Base-by-base conservation (phyloP, 768 basidiomycete species). In the Strobilomyces echinocephalus region DNA sequence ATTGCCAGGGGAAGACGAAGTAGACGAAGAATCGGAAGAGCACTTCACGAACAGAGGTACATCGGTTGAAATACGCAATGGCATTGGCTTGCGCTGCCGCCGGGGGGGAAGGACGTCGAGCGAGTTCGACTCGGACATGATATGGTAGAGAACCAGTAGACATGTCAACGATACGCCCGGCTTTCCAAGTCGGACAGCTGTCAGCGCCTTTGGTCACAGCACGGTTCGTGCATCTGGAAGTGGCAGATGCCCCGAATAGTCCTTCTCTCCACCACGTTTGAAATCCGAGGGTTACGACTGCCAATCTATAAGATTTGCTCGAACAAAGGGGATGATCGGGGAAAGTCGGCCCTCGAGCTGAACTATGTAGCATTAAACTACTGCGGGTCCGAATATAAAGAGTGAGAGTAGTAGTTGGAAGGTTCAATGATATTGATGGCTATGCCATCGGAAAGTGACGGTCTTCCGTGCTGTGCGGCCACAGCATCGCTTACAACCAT, bases 11-110 rank as follows among this genome's bases (percentile, higher is more conserved):
- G 55, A 70, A 55, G 58, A 55, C 5, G 61, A 47, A 34, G 63
- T 51, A 50, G 57, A 48, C 26, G 69, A 52, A 39, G 65, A 73
- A 18, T 71, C 67, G 35, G 71, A 67, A 28, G 73, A 69, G 53
- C 70, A 67, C 42, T 73, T 62, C 15, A 69, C 63, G 12, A 68
- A 67, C 49, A 67, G 70, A 30, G 74, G 66, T 33, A 72, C 45
- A 50, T 73, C 69, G 44, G 74, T 74, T 18, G 61, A 61, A 40
- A 73, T 67, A 18, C 61, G 63, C 5, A 64, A 63, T 26, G 56
- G 53, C 30, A 55, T 52, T 26, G 56, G 52, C 30, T 55, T 52
- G 45, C 60, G 68, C 24, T 24, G 24, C 44, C 52, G 52, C 24
- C 47, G 51, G 15, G 15, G 40, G 16, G 49, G 50, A 24, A 33